These are phyloP conservation scores for Malania oleifera DNA, from an alignment of 164 flowering plant genomes.

Conservation along the genomic window DNA sequence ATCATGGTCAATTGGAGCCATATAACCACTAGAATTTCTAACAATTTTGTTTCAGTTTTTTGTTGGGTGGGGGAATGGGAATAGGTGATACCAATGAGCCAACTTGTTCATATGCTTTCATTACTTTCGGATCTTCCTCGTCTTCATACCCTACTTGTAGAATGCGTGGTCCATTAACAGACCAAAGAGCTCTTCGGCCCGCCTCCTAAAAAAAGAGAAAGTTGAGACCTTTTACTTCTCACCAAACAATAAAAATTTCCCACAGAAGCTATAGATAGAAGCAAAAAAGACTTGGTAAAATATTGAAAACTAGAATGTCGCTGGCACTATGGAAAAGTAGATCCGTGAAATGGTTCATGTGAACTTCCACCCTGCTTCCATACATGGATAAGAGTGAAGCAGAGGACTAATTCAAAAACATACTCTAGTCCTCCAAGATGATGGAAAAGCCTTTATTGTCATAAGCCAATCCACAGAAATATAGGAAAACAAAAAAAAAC, in stretches of 20 bases:
- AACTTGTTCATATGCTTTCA: slow-evolving; percentile 86
- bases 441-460: too few relatives aligned
- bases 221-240: not conserved
- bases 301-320: too few relatives aligned
- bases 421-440: too few relatives aligned
- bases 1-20: too few relatives aligned
- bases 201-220: slow-evolving; percentile 53
- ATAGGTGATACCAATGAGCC: slow-evolving; percentile 72
- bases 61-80: not conserved
- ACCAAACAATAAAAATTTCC: not conserved
- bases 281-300: slow-evolving; percentile 1
- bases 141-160: slow-evolving; percentile 87
- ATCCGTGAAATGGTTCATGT: too few relatives aligned
- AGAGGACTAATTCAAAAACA: too few relatives aligned
- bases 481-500: not conserved
- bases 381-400: too few relatives aligned
- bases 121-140: slow-evolving; percentile 86
- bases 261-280: not conserved
- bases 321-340: too few relatives aligned
- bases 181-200: slow-evolving; percentile 89
- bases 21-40: too few relatives aligned
- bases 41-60: too few relatives aligned
- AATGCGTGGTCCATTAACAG: slow-evolving; percentile 83
- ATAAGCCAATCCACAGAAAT: too few relatives aligned
- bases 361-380: too few relatives aligned